phyloP scores from a whole-genome alignment of 805 yeast genomes.

The Allodekkera sacchari region DNA sequence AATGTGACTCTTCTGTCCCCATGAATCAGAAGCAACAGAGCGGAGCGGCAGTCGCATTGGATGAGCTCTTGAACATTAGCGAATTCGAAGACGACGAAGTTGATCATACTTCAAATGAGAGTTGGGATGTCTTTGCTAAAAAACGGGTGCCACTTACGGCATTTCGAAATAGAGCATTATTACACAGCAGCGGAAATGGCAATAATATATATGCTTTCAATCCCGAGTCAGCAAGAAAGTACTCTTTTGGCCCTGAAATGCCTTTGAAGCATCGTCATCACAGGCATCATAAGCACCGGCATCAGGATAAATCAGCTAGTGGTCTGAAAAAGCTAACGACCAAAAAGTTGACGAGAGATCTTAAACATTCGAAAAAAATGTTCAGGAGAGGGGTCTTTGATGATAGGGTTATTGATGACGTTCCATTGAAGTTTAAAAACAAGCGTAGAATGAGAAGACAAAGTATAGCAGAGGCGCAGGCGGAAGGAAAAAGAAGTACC shows the following conservation, averaged over 20 bases:
- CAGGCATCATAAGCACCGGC: constrained; percentile 2
- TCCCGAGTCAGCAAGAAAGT: constrained; percentile 13
- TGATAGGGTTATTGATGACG: constrained; percentile 9
- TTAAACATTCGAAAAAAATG: background rate
- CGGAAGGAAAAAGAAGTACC: constrained; percentile 68
- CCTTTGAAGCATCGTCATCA: constrained; percentile 1
- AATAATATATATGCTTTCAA: constrained; percentile 1
- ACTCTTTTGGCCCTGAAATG: constrained; percentile 10
- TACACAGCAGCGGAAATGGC: constrained; percentile 12
- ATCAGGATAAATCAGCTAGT: constrained; percentile 3
- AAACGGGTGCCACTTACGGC: constrained; percentile 79
- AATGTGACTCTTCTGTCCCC: background rate
- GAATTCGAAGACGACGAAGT: constrained; percentile 71
- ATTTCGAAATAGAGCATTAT: constrained; percentile 70
- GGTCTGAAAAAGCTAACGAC: background rate
- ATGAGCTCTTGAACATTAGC: constrained; percentile 81
- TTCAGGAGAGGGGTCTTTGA: constrained; percentile 1
- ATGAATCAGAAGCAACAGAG: background rate
- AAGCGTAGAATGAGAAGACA: constrained; percentile 45
- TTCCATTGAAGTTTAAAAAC: constrained; percentile 7
- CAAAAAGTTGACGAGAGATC: background rate
- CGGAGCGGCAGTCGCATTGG: constrained; percentile 34
- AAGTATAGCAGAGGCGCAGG: constrained; percentile 65
- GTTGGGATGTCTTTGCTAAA: constrained; percentile 21
- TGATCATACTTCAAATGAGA: constrained; percentile 2